Evolutionary conservation across 805 yeast genomes (phyloP).

Genomic region (Candida sithepensis): DNA sequence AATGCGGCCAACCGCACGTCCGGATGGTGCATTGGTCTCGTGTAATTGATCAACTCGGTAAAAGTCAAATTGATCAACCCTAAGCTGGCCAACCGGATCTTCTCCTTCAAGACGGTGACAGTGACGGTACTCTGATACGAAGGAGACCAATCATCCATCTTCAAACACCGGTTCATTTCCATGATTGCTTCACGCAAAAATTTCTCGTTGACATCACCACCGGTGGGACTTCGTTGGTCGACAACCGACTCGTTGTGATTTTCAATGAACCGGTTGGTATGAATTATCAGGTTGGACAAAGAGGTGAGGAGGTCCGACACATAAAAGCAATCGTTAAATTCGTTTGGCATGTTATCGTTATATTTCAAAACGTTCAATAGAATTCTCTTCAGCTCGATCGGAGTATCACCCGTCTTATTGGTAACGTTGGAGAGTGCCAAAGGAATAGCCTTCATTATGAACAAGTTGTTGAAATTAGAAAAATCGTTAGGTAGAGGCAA

Average conservation of each 20-base stretch:
- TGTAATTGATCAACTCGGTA: slow-evolving; percentile 52
- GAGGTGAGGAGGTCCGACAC: slow-evolving; percentile 54
- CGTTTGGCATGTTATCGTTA: slow-evolving; percentile 81
- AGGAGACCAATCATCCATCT: slow-evolving; percentile 85
- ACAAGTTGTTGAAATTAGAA: slow-evolving; percentile 61
- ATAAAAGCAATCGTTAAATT: slow-evolving; percentile 70
- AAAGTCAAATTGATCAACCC: slow-evolving; percentile 52
- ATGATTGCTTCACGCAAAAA: slow-evolving; percentile 48
- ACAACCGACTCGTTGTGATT: slow-evolving; percentile 21
- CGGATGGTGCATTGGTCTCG: slow-evolving; percentile 41
- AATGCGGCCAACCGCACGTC: slow-evolving; percentile 67
- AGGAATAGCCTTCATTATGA: slow-evolving; percentile 69
- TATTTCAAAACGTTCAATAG: slow-evolving; percentile 69
- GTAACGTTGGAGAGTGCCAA: slow-evolving; percentile 55
- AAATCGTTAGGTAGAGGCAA: slow-evolving; percentile 80
- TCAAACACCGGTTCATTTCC: slow-evolving; percentile 71
- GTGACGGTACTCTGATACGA: slow-evolving; percentile 60
- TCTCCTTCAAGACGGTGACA: slow-evolving; percentile 52
- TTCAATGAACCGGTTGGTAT: slow-evolving; percentile 22
- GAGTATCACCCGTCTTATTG: slow-evolving; percentile 59
- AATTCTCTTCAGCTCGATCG: slow-evolving; percentile 53
- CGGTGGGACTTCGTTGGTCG: slow-evolving; percentile 9
- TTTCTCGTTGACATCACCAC: slow-evolving; percentile 27
- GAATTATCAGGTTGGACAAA: slow-evolving; percentile 36
- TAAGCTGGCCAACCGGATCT: slow-evolving; percentile 51